Percentiles rank a stretch among this genome's conserved stretches.
These are phyloP conservation scores for Balakata baccata DNA, from an alignment of 345 rosid genomes.

Conservation along the genomic window DNA sequence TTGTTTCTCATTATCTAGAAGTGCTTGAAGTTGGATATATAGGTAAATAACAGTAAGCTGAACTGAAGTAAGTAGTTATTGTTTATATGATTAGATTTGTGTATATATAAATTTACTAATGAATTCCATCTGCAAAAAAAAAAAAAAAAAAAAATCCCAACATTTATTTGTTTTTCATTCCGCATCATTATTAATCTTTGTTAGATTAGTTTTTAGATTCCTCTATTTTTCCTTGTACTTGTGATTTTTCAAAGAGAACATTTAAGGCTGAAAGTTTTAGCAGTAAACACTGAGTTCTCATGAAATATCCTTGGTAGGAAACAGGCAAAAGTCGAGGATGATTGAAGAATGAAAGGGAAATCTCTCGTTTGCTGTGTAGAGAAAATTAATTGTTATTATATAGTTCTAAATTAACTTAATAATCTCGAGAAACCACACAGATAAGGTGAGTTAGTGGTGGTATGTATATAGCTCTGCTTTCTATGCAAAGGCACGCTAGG, in stretches of 20 bases:
- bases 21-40: too few species aligned
- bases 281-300: conserved; percentile 6
- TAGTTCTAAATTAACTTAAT: background rate
- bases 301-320: conserved; percentile 4
- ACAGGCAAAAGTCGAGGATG: conserved; percentile 34
- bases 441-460: background rate
- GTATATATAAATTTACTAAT: too few species aligned
- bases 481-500: conserved; percentile 39
- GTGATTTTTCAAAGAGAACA: background rate
- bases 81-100: too few species aligned
- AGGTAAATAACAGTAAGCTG: too few species aligned
- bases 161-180: too few species aligned
- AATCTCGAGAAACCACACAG: conserved; percentile 12
- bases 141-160: too few species aligned
- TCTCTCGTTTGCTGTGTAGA: conserved; percentile 39
- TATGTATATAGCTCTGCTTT: conserved; percentile 39
- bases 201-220: background rate
- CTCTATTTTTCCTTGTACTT: conserved; percentile 2
- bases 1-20: conserved; percentile 15
- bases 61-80: too few species aligned
- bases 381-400: conserved; percentile 12
- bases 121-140: too few species aligned
- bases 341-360: conserved; percentile 47
- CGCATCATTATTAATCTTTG: too few species aligned
- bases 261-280: background rate